phyloP scores from a whole-genome alignment of 495 filamentous ascomycete genomes.

The Chaetomium fimeti region DNA sequence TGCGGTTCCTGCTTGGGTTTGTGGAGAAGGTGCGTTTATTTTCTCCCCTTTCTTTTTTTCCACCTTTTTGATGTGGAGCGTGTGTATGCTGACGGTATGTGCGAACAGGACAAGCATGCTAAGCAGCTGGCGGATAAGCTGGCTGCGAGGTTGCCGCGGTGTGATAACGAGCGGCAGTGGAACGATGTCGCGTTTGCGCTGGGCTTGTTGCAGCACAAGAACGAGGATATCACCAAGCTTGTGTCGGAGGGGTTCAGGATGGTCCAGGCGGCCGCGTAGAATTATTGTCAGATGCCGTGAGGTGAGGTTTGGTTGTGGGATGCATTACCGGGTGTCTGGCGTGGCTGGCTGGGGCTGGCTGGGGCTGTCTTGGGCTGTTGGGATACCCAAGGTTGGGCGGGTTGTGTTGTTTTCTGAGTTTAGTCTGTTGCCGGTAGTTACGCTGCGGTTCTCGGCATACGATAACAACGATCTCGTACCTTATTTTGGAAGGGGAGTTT shows the following conservation, averaged over 20 bases:
- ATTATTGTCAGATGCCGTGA: not conserved
- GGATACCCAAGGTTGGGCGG: not conserved
- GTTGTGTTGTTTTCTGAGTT: not conserved
- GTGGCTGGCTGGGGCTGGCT: not conserved
- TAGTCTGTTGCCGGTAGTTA: not conserved
- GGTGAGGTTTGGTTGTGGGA: not conserved
- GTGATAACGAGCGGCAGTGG: constrained; percentile 93
- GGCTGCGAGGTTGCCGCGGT: constrained; percentile 78
- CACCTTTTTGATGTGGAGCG: not conserved
- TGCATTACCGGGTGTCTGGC: constrained; percentile 2
- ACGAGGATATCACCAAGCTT: constrained; percentile 89
- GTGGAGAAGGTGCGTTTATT: constrained; percentile 80
- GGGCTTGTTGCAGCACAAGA: constrained; percentile 89
- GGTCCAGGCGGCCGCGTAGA: constrained; percentile 48
- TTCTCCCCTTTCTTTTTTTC: not conserved
- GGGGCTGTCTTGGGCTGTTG: not conserved
- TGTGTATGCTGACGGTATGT: not conserved
- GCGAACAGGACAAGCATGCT: constrained; percentile 85
- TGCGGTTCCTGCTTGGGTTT: constrained; percentile 91
- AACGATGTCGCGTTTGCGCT: constrained; percentile 92
- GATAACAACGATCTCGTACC: not conserved
- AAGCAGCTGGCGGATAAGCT: constrained; percentile 93
- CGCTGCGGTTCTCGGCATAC: not conserved
- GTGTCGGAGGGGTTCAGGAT: constrained; percentile 83
- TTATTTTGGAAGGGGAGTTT: not conserved